These are phyloP conservation scores for Blakeslea trispora DNA, from an alignment of 371 early-diverging fungal species.

Conservation along the genomic window DNA sequence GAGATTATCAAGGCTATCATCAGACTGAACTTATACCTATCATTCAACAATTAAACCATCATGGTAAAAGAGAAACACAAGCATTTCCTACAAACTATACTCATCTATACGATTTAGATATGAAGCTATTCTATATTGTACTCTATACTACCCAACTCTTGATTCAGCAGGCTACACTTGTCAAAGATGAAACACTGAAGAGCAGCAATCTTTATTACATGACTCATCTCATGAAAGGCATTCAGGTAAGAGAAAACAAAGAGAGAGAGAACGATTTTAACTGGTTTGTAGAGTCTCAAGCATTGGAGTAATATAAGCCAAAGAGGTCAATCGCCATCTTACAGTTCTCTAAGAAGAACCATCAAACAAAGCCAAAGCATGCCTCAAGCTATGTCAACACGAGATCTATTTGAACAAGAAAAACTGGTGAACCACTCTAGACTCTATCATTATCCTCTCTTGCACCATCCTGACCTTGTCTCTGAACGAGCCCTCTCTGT, in stretches of 20 bases:
- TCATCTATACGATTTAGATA: slow-evolving; percentile 2
- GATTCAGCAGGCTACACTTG: background rate
- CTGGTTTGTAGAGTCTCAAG: too few relatives aligned
- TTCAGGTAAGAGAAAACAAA: slow-evolving; percentile 14
- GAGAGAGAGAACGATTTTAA: too few relatives aligned
- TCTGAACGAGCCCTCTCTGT: slow-evolving; percentile 18
- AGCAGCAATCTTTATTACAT: slow-evolving; percentile 11
- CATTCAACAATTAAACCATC: background rate
- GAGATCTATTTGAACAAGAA: too few relatives aligned
- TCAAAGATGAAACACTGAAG: background rate
- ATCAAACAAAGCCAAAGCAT: too few relatives aligned
- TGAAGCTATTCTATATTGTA: slow-evolving; percentile 6
- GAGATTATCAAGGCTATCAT: background rate
- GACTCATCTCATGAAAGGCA: slow-evolving; percentile 10
- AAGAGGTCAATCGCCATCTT: slow-evolving; percentile 1
- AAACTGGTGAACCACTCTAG: background rate
- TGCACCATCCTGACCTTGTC: slow-evolving; percentile 3
- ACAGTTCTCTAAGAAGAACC: background rate
- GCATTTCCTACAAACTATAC: too few relatives aligned
- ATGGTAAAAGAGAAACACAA: slow-evolving; percentile 4
- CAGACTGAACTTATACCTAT: slow-evolving; percentile 5
- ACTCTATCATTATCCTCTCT: slow-evolving; percentile 12
- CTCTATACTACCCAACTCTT: slow-evolving; percentile 7
- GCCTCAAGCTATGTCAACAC: too few relatives aligned
- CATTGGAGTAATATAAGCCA: slow-evolving; percentile 5